phyloP scores from a whole-genome alignment of 257 asterid genomes.

The Lycium barbarum region DNA sequence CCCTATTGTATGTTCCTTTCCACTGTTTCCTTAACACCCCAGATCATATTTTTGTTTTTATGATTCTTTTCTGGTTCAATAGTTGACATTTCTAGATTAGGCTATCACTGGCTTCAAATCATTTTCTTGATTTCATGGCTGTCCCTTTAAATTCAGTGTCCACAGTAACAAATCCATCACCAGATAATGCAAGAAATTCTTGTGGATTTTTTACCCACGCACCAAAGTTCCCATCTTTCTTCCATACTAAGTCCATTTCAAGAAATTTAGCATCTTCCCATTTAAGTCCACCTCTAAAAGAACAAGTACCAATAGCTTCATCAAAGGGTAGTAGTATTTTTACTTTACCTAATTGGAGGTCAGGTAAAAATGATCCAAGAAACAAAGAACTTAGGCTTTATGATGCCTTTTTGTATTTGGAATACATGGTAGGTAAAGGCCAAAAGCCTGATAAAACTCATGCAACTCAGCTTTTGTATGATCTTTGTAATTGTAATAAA shows the following conservation, averaged over 20 bases:
- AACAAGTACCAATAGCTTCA: slow-evolving; percentile 31
- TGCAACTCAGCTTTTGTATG: slow-evolving; percentile 75
- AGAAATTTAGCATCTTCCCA: slow-evolving; percentile 58
- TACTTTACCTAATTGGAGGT: slow-evolving; percentile 81
- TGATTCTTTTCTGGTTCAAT: neutral
- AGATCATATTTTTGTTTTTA: neutral
- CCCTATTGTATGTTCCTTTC: slow-evolving; percentile 7
- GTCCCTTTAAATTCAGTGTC: slow-evolving; percentile 62
- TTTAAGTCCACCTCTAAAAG: slow-evolving; percentile 12
- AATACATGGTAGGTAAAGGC: slow-evolving; percentile 79
- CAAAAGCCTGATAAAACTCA: slow-evolving; percentile 67
- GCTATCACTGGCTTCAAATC: neutral
- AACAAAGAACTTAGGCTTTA: slow-evolving; percentile 60
- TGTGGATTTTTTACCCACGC: slow-evolving; percentile 45
- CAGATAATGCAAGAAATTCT: slow-evolving; percentile 48
- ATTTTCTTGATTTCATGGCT: slow-evolving; percentile 52
- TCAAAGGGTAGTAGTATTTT: slow-evolving; percentile 53
- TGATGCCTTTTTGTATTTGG: slow-evolving; percentile 78
- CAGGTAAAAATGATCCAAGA: slow-evolving; percentile 64
- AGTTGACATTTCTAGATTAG: neutral
- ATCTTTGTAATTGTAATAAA: slow-evolving; percentile 78
- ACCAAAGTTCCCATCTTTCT: slow-evolving; percentile 53
- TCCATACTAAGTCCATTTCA: slow-evolving; percentile 41
- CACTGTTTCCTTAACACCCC: neutral
- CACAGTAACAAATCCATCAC: slow-evolving; percentile 56